Evolutionary conservation across 768 basidiomycete species (phyloP).

Genomic region (Daedaleopsis sinensis): DNA sequence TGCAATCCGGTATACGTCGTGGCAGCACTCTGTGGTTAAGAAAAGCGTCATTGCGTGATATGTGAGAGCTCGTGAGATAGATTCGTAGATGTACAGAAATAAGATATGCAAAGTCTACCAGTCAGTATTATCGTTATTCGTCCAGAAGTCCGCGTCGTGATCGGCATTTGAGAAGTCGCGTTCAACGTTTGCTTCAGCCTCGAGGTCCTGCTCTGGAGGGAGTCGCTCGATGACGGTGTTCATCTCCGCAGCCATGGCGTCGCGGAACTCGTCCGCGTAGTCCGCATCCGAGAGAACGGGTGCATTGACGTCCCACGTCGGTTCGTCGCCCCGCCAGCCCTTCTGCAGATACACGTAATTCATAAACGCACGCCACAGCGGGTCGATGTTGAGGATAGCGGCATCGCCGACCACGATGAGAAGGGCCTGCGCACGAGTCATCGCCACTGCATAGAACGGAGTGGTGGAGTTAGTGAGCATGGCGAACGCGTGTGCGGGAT

Average conservation of each 20-base stretch:
- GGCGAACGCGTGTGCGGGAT: too few species aligned
- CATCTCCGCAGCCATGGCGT: conserved; percentile 37
- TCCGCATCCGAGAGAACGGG: conserved; percentile 41
- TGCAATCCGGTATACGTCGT: too few species aligned
- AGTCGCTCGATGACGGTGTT: conserved; percentile 36
- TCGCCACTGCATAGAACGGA: conserved; percentile 47
- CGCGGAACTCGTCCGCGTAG: conserved; percentile 38
- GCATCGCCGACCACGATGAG: conserved; percentile 68
- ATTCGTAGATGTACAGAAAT: background rate
- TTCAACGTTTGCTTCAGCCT: conserved; percentile 22
- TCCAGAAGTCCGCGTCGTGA: too few species aligned
- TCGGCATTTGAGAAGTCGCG: too few species aligned
- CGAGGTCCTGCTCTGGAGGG: conserved; percentile 13
- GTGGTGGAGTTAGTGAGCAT: background rate
- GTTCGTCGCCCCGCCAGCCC: conserved; percentile 54
- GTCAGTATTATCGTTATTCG: background rate
- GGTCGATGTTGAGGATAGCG: conserved; percentile 56
- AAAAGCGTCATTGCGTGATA: background rate
- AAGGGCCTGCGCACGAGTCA: conserved; percentile 67
- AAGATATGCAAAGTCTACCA: background rate
- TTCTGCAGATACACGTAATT: conserved; percentile 52
- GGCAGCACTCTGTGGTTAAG: too few species aligned
- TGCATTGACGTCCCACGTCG: conserved; percentile 36
- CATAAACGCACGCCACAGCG: conserved; percentile 61
- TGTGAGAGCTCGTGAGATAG: background rate